Evolutionary conservation across 192 early-diverging fungal species (phyloP).

Genomic region (Coemansia javaensis): DNA sequence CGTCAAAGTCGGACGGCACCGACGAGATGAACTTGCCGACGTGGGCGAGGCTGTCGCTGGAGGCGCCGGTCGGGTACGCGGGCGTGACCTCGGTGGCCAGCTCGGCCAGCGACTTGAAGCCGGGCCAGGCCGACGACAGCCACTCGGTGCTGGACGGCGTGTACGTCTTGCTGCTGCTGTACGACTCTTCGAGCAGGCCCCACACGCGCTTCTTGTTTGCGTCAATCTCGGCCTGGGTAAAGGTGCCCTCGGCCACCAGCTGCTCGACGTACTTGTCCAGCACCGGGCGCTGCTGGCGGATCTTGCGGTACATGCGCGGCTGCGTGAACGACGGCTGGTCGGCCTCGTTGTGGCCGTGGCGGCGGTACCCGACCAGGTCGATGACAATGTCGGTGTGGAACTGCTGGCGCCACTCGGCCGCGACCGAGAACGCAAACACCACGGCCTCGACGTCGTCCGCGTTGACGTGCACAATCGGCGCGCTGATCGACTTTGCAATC

Average conservation of each 20-base stretch:
- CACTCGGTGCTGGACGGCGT: slow-evolving; percentile 87
- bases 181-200: slow-evolving; percentile 89
- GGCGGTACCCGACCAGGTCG: slow-evolving; percentile 96
- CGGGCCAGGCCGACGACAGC: slow-evolving; percentile 92
- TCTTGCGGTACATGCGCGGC: slow-evolving; percentile 92
- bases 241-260: slow-evolving; percentile 77
- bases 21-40: slow-evolving; percentile 79
- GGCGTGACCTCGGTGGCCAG: slow-evolving; percentile 66
- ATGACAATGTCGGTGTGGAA: slow-evolving; percentile 97
- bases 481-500: slow-evolving; percentile 92
- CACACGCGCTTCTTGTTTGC: slow-evolving; percentile 89
- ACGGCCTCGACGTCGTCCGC: slow-evolving; percentile 97
- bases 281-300: slow-evolving; percentile 79
- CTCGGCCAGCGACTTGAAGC: slow-evolving; percentile 73
- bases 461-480: slow-evolving; percentile 98
- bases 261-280: slow-evolving; percentile 81
- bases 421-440: slow-evolving; percentile 89
- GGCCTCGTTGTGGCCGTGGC: slow-evolving; percentile 98
- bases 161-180: slow-evolving; percentile 83
- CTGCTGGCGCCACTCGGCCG: slow-evolving; percentile 91
- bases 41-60: slow-evolving; percentile 67
- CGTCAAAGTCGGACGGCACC: slow-evolving; percentile 77
- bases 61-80: slow-evolving; percentile 65
- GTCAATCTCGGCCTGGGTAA: slow-evolving; percentile 77
- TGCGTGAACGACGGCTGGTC: slow-evolving; percentile 99